These are phyloP conservation scores for Grigorovia jiainica DNA, from an alignment of 805 yeast species.

Conservation along the genomic window DNA sequence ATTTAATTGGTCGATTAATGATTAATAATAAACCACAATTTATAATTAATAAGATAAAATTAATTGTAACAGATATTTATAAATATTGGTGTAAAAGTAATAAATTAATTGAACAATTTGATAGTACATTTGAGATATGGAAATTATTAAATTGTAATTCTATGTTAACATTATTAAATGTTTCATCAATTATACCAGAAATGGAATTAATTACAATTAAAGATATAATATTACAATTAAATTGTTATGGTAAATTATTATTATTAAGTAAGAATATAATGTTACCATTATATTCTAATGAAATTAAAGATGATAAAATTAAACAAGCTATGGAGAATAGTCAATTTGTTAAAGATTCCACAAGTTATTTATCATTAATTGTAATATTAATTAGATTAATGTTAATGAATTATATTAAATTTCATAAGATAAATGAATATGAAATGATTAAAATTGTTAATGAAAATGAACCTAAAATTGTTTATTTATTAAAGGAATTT, in stretches of 20 bases:
- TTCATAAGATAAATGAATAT: conserved; percentile 36
- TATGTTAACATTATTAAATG: conserved; percentile 7
- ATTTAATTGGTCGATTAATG: conserved; percentile 10
- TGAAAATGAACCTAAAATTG: conserved; percentile 41
- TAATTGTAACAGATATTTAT: conserved; percentile 6
- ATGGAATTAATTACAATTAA: conserved; percentile 3
- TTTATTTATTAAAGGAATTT: conserved; percentile 8
- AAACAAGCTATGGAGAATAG: background rate
- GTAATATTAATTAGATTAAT: conserved; percentile 4
- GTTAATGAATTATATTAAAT: conserved; percentile 1
- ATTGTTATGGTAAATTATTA: background rate
- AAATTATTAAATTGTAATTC: conserved; percentile 9
- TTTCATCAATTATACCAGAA: background rate
- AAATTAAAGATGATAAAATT: background rate
- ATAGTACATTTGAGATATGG: conserved; percentile 13
- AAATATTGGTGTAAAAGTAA: conserved; percentile 10
- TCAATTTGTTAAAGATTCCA: conserved; percentile 6
- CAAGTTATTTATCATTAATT: conserved; percentile 6
- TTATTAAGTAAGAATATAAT: background rate
- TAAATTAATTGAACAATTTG: conserved; percentile 6
- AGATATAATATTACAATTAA: conserved; percentile 3
- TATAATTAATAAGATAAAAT: conserved; percentile 1
- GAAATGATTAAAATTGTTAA: conserved; percentile 56
- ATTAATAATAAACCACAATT: conserved; percentile 7
- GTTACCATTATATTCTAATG: background rate